Base-by-base conservation (phyloP, 352 stramenopile genomes). In the Phytophthora hibernalis region DNA sequence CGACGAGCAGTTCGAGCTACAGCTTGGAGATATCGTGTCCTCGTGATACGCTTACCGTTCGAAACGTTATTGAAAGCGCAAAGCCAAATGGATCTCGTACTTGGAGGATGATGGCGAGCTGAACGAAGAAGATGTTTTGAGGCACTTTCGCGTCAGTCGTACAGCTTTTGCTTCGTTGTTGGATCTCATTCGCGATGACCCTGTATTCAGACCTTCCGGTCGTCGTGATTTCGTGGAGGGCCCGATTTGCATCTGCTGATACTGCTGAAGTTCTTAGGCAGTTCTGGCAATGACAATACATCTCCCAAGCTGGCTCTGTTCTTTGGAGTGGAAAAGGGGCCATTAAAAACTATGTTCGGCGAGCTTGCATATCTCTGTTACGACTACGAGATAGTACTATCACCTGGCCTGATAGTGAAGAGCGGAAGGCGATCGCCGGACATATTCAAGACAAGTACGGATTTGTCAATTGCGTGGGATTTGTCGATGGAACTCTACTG, bases 321-420 rank as follows among this genome's bases (percentile, higher is more conserved):
- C 24, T 61, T 61, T 44, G 53, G 53, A n/a, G 15, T 61, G 1
- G 38, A 24, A 61, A 52, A 30, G 26, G 53, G 4, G 52, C 40
- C 0, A 50, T 52, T n/a, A 61, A 61, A n/a, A 61, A 61, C 16
- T 61, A 61, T 26, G n/a, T 61, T 50, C 6, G 8, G 13, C 52
- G 52, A 15, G 12, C 38, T 5, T 42, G 24, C 9, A 24, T 22
- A 18, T 21, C 35, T 5, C 21, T 59, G 9, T 42, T 59, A 21
- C 7, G n/a, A 3, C 8, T 59, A 51, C 20, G 48, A n/a, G 20
- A 38, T 18, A 40, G 9, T 38, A 59, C 38, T 12, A 38, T 59
- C 0, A 59, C 38, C 10, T 50, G 52, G 38, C 52, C 38, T 26
- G 24, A 59, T 43, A 16, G 16, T 2, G 12, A 18, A 2, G 12